Evolutionary conservation across 2,329 filamentous ascomycete genomes (phyloP), one percentile per base, ranked within the genome.

Genomic region (Teratosphaeria viscida): DNA sequence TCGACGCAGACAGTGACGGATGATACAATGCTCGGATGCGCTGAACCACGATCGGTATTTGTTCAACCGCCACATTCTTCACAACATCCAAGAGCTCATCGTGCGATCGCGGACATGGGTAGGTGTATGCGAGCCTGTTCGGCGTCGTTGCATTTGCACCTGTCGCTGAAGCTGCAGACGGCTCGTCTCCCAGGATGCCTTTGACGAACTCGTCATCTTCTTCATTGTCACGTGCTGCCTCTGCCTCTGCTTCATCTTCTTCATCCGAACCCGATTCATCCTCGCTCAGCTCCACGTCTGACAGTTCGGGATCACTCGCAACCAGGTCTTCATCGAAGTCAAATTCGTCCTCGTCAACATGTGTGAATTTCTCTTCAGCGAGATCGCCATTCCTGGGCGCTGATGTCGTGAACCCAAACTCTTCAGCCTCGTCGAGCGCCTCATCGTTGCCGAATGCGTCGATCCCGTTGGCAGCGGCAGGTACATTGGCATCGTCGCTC

Each of bases 271-370:
- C 37, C 10, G 61, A 63, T 37, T 63, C 64, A 32, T 62, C 62
- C 12, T 64, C 63, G 54, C 62, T 65, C 10, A 64, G 58, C 19
- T 77, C 74, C n/a, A 71, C 68, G 54, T 79, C 77, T 2, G 55
- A 47, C 5, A 53, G 14, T 19, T 60, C 58, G 4, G 89, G 92
- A 43, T 85, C 89, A 65, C 86, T 92, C 12, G 91, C 91, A 37
- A 96, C 82, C 16, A 97, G 80, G 69, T 95, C 88, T 63, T 94
- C 89, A 61, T 97, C 92, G 62, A 96, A 85, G 29, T 92, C 72
- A 68, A 97, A 97, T 67, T 96, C 90, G 67, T 97, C 92, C 71
- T 97, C 92, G 66, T 96, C 92, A 64, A 96, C 91, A 37, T 95
- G 86, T 5, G 85, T 89, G 19, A 91, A 68, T 27, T 78, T 75